Base-by-base conservation (phyloP, 805 yeast species). In the Torulaspora quercuum region DNA sequence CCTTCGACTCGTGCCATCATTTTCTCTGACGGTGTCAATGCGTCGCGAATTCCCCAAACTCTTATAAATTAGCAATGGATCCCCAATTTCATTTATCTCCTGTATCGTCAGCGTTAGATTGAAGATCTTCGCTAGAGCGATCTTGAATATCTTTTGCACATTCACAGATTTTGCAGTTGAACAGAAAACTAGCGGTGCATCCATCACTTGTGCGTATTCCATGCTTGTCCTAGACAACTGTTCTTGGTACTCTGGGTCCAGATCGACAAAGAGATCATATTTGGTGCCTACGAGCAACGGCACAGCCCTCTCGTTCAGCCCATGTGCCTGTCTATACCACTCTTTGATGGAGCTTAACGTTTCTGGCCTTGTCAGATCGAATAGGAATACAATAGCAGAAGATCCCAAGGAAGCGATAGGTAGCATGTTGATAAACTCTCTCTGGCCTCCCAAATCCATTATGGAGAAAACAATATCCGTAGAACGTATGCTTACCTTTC, bases 381-480 rank as follows among this genome's bases (percentile, higher is more conserved):
- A 90, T 80, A 85, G 78, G 52, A 89, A 88, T 27, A 90, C 68
- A 16, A 90, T 77, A 1, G 96, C 95, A 9, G 88, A 92, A 0
- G 97, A 92, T 44, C 89, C 97, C 46, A 82, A 79, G 10, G 94
- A 82, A 9, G 90, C 96, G 39, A 90, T 68, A 14, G 97, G 95
- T 25, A 92, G 68, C 98, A 90, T 90, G 59, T 90, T 90, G 37
- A 88, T 85, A 63, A 87, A 90, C 61, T 92, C 97, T 35, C 85
- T 75, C 52, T 89, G 95, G 1, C 98, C 98, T 15, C 98, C 98
- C 8, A 90, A 66, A 62, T 90, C 98, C 95, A 96, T 90, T 20
- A 90, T 81, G 14, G 92, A 80, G 57, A 90, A 90, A 23, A 92
- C 82, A 38, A 90, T 85, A 48, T 85, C 87, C 3, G 96, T 88